These are phyloP conservation scores for Botryotinia calthae DNA, from an alignment of 2,329 filamentous ascomycete genomes.

Conservation along the genomic window DNA sequence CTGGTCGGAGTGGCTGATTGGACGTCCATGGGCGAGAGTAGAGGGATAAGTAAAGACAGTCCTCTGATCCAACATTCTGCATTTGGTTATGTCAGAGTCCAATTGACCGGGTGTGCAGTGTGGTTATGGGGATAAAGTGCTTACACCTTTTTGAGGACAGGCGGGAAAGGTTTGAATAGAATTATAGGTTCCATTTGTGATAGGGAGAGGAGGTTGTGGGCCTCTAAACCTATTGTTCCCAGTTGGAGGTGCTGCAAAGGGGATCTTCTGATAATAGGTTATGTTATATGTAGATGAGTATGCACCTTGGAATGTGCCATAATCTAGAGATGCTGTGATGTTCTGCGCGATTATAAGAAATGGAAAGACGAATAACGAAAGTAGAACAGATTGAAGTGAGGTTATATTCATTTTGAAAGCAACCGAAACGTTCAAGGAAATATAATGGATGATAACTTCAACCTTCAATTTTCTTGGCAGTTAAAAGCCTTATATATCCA, in stretches of 20 bases:
- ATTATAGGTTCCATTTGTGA: slow-evolving; percentile 52
- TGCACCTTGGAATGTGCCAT: slow-evolving; percentile 52
- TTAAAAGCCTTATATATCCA: background rate
- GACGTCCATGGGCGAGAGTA: slow-evolving; percentile 56
- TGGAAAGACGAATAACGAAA: slow-evolving; percentile 4
- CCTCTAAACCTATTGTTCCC: slow-evolving; percentile 59
- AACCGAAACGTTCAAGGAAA: background rate
- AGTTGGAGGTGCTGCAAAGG: slow-evolving; percentile 57
- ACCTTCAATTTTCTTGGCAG: slow-evolving; percentile 11
- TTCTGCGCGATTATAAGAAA: slow-evolving; percentile 26
- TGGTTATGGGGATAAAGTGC: slow-evolving; percentile 1
- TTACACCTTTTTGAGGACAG: slow-evolving; percentile 56
- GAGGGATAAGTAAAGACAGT: slow-evolving; percentile 60
- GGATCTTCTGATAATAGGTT: slow-evolving; percentile 59
- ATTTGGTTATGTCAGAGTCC: background rate
- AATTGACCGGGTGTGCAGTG: too few species aligned
- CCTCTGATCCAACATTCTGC: slow-evolving; percentile 53
- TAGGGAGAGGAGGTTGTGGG: slow-evolving; percentile 53
- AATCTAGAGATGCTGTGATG: slow-evolving; percentile 46
- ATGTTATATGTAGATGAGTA: slow-evolving; percentile 54
- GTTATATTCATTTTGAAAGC: background rate
- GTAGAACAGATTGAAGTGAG: background rate
- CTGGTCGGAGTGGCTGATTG: slow-evolving; percentile 49
- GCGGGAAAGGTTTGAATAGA: slow-evolving; percentile 55
- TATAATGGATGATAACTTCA: background rate